Percentiles rank a stretch among this genome's conserved stretches.
phyloP scores from a whole-genome alignment of 1,284 basidiomycete species.

The Cystobasidiaceae sp. region DNA sequence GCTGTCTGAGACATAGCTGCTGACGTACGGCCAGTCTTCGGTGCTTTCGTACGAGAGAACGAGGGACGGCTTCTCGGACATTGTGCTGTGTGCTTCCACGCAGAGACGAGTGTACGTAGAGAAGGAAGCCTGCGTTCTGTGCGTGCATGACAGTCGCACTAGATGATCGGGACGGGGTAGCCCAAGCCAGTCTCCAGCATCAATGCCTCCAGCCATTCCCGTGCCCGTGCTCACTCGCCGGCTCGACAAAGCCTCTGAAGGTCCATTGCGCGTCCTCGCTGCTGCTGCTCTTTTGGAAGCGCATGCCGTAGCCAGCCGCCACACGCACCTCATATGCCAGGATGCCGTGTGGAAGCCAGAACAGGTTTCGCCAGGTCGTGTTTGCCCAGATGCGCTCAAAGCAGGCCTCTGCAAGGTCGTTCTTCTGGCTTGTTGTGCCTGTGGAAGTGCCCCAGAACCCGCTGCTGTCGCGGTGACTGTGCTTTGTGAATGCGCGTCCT shows the following conservation, averaged over 20 bases:
- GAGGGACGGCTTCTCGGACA: neutral
- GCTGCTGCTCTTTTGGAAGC: conserved; percentile 20
- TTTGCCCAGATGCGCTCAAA: conserved; percentile 3
- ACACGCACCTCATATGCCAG: conserved; percentile 20
- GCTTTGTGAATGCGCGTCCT: conserved; percentile 26
- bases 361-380: conserved; percentile 21
- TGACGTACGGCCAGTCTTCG: conserved; percentile 11
- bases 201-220: conserved; percentile 16
- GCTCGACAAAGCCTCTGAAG: conserved; percentile 28
- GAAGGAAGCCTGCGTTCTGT: neutral
- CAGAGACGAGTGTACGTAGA: neutral
- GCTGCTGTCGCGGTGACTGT: conserved; percentile 19
- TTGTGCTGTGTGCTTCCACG: neutral
- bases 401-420: conserved; percentile 8
- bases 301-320: conserved; percentile 17
- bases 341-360: conserved; percentile 17
- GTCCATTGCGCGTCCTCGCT: conserved; percentile 4
- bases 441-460: conserved; percentile 24
- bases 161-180: neutral
- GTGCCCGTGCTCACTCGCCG: conserved; percentile 7
- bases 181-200: neutral
- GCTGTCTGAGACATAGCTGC: neutral
- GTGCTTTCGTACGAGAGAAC: neutral
- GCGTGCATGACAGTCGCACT: neutral
- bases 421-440: conserved; percentile 16